phyloP scores from a whole-genome alignment of 257 asterid species.

The Paraleonurus japonicus region DNA sequence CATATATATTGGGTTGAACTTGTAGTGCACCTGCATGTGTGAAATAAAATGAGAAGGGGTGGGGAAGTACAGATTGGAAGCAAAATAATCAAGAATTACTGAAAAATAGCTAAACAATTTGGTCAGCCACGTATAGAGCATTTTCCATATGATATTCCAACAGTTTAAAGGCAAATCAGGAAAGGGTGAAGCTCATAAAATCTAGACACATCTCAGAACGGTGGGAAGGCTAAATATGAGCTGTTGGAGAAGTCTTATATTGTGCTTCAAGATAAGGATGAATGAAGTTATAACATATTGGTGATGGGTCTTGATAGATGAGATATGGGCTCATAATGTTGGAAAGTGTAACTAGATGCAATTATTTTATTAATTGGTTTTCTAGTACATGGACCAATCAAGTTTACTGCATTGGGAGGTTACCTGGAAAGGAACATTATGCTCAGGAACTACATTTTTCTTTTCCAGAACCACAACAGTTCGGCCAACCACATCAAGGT shows the following conservation, averaged over 20 bases:
- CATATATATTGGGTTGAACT: conserved; percentile 83
- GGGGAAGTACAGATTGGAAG: not conserved
- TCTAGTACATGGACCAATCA: not conserved
- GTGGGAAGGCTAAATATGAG: not conserved
- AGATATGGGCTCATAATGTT: not conserved
- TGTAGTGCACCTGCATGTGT: conserved; percentile 80
- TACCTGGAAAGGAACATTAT: conserved; percentile 94
- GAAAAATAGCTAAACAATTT: not conserved
- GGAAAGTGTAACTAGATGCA: not conserved
- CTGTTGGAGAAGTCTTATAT: not conserved
- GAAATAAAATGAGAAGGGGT: not conserved
- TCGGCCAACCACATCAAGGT: conserved; percentile 95
- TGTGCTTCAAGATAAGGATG: conserved; percentile 3
- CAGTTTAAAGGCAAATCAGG: not conserved
- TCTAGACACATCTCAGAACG: not conserved
- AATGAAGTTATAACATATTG: not conserved
- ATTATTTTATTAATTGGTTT: not conserved
- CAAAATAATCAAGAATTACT: not conserved
- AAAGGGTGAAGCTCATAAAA: not conserved
- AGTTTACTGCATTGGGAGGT: conserved; percentile 12
- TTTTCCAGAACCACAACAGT: conserved; percentile 90
- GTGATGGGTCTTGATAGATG: not conserved
- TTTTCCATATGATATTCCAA: not conserved
- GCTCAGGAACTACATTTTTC: conserved; percentile 92
- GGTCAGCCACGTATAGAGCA: conserved; percentile 9